Base-by-base conservation (phyloP, 208 protist genomes). In the Wallacemonas sp. region DNA sequence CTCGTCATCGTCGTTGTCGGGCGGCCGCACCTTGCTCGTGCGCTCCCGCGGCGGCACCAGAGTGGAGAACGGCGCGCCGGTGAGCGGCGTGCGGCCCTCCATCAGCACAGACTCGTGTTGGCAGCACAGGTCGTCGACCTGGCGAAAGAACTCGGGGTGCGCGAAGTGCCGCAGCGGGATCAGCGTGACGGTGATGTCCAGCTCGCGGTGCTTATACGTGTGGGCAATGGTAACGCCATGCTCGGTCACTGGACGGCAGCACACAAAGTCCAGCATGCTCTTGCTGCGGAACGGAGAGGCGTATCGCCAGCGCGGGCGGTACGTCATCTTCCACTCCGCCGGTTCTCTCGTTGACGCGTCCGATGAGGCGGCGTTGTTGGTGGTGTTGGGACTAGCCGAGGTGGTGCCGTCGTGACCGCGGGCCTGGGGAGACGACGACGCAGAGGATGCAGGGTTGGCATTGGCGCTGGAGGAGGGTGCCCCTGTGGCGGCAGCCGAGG, bases 71-170 rank as follows among this genome's bases (percentile, higher is more conserved):
- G 88, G 88, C 16, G 85, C 80, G 4, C 81, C 74, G 3, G 60
- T 68, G 33, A 90, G 61, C 60, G 89, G 86, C 30, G 57, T 76
- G 38, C 89, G 89, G 8, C 89, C 89, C 76, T 95, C 89, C 85
- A 95, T 90, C 39, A 95, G 64, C 44, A 95, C 89, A 17, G 86
- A 93, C 17, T 90, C 75, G 66, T 95, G 86, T 65, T 95, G 89
- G 23, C 70, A 57, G 69, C 89, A 95, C 11, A 95, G 49, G 16
- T 57, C 65, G 47, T 95, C 89, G 26, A 92, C 89, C 70, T 95
- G 89, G 29, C 66, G 27, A 70, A 91, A 95, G 70, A 95, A 95
- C 16, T 80, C 60, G 11, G 89, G 89, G 49, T 95, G 89, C 2
- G 89, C 89, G 39, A 93, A 83, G 72, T 95, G 89, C 0, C 77